These are phyloP conservation scores for Geotrichum restrictum DNA, from an alignment of 1,139 yeast species.

Conservation along the genomic window DNA sequence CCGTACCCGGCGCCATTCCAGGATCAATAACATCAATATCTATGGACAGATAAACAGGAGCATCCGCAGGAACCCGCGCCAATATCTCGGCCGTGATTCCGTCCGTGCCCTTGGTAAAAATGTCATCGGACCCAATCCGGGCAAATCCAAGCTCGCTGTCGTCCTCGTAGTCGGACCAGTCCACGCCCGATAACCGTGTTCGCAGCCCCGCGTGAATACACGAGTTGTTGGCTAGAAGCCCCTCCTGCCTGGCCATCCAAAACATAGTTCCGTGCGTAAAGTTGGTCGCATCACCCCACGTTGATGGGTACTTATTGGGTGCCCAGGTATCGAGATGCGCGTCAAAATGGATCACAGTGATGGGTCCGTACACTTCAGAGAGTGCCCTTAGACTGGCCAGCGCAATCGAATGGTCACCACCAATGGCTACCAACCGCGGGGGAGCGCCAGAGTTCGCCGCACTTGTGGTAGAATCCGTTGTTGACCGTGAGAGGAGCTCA, in stretches of 20 bases:
- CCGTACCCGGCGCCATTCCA: conserved; percentile 76
- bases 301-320: conserved; percentile 63
- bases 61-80: conserved; percentile 47
- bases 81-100: conserved; percentile 55
- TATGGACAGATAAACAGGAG: conserved; percentile 67
- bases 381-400: conserved; percentile 67
- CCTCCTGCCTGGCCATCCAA: conserved; percentile 71
- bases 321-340: conserved; percentile 79
- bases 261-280: conserved; percentile 79
- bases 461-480: conserved; percentile 25
- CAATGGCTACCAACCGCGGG: conserved; percentile 64
- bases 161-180: conserved; percentile 55
- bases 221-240: conserved; percentile 49
- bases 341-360: conserved; percentile 70
- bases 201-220: conserved; percentile 72
- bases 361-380: conserved; percentile 54
- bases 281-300: conserved; percentile 53
- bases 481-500: conserved; percentile 46
- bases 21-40: conserved; percentile 83
- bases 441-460: conserved; percentile 19
- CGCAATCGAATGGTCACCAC: conserved; percentile 75
- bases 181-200: conserved; percentile 60
- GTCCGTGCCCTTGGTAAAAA: conserved; percentile 46
- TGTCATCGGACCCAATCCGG: conserved; percentile 65
- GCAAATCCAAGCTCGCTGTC: conserved; percentile 62